A percentile compares a stretch with the other conserved stretches of the same genome.
These are phyloP conservation scores for Aegilops umbellulata DNA, from an alignment of 176 grass and related monocot species.

Conservation along the genomic window DNA sequence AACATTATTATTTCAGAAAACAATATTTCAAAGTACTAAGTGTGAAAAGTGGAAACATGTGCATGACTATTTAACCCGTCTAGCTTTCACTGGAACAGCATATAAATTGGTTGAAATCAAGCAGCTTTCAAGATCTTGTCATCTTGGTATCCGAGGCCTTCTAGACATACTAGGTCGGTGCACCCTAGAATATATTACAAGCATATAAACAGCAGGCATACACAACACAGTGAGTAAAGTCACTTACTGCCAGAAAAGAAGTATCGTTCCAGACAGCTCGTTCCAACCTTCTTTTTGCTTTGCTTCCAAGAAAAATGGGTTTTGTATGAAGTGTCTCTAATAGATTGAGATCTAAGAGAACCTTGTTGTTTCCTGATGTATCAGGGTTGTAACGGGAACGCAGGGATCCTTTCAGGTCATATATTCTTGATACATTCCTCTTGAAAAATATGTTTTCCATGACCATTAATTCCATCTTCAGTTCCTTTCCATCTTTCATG, in stretches of 20 bases:
- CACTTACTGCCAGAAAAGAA: constrained; percentile 86
- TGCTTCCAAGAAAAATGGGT: constrained; percentile 94
- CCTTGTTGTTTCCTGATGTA: constrained; percentile 80
- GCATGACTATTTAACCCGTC: background rate
- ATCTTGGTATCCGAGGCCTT: background rate
- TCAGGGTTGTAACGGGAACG: constrained; percentile 92
- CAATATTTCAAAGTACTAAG: background rate
- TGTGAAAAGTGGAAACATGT: constrained; percentile 1
- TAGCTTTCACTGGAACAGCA: background rate
- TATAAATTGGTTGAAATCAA: background rate
- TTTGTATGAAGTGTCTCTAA: constrained; percentile 92
- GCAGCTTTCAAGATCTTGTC: background rate
- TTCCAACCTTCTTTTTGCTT: constrained; percentile 80
- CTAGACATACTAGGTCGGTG: background rate
- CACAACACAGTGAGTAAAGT: background rate
- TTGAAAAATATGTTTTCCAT: constrained; percentile 98
- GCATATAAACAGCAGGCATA: background rate
- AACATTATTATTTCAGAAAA: too few species aligned
- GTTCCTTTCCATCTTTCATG: constrained; percentile 78
- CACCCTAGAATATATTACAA: background rate
- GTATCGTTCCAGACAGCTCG: constrained; percentile 95
- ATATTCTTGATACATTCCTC: constrained; percentile 82
- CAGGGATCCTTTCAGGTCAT: constrained; percentile 94
- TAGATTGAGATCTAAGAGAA: constrained; percentile 95
- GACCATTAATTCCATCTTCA: constrained; percentile 93